Percentiles rank a stretch among this genome's conserved stretches.
Conservation (phyloP, 2,329 filamentous ascomycete genomes). For the Seiridium unicorne region DNA sequence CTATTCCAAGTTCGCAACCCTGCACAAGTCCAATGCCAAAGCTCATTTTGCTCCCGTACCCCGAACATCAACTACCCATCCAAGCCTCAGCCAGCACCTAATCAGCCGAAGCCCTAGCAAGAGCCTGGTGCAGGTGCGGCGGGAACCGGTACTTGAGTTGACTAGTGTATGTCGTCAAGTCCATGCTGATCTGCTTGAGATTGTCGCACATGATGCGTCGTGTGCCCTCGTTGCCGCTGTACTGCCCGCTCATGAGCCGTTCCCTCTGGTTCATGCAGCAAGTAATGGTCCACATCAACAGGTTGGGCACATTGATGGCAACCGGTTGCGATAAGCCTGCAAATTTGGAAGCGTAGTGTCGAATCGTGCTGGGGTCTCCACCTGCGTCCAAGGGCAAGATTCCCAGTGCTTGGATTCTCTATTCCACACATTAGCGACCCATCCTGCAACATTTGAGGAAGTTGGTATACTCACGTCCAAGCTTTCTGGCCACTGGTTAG, state of each 20-base stretch:
- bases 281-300: conserved; percentile 90
- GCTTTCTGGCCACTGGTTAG: conserved; percentile 54
- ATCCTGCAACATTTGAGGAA: too few species aligned
- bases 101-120: conserved; percentile 78
- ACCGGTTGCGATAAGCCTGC: conserved; percentile 75
- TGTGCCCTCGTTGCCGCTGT: conserved; percentile 69
- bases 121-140: conserved; percentile 80
- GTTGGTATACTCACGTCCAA: conserved; percentile 51
- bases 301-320: conserved; percentile 83
- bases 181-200: conserved; percentile 77
- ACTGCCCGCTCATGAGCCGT: conserved; percentile 67
- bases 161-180: conserved; percentile 91
- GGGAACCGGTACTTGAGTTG: conserved; percentile 90
- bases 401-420: conserved; percentile 72
- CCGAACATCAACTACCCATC: background rate
- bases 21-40: background rate
- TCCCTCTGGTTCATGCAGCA: conserved; percentile 80
- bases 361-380: conserved; percentile 77
- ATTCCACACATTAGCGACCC: background rate
- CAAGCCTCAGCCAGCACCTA: conserved; percentile 22
- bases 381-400: conserved; percentile 77
- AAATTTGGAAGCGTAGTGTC: conserved; percentile 78
- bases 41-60: background rate
- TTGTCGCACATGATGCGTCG: conserved; percentile 64
- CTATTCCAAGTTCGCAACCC: background rate